Conservation (phyloP, 1,284 basidiomycete genomes). For the Trichosporon coremiiforme region DNA sequence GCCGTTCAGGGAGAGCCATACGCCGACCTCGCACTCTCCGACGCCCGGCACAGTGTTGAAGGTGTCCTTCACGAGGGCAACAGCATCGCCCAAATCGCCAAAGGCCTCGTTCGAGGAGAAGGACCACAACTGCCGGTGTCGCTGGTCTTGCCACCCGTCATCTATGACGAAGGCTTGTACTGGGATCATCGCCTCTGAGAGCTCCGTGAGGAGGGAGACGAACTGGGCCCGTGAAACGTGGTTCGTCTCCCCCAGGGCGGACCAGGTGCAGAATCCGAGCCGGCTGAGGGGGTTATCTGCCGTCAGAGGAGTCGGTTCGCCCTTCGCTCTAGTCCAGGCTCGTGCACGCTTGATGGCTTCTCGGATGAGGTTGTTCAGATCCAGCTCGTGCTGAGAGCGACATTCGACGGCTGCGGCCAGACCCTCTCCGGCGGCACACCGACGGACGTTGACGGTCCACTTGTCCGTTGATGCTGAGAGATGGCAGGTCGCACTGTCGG, state of each 20-base stretch:
- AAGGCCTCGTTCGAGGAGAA: conserved; percentile 23
- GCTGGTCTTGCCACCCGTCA: conserved; percentile 47
- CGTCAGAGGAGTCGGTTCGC: not conserved
- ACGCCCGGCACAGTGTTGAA: not conserved
- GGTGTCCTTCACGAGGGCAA: conserved; percentile 19
- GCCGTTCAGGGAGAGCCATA: conserved; percentile 42
- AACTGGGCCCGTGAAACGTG: conserved; percentile 23
- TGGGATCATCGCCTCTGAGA: conserved; percentile 26
- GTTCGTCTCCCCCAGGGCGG: conserved; percentile 27
- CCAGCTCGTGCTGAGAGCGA: not conserved
- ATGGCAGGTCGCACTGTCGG: conserved; percentile 13
- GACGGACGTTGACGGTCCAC: not conserved
- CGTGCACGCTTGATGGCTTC: conserved; percentile 18
- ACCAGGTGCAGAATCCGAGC: conserved; percentile 33
- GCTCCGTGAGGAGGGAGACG: conserved; percentile 19
- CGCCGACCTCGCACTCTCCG: conserved; percentile 33
- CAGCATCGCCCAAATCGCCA: conserved; percentile 18
- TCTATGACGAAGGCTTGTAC: conserved; percentile 46
- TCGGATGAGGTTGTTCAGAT: conserved; percentile 1
- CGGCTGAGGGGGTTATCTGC: conserved; percentile 22
- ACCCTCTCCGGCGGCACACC: not conserved
- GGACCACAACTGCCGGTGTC: conserved; percentile 25
- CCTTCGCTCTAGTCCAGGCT: not conserved
- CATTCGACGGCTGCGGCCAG: conserved; percentile 10
- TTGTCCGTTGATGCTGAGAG: not conserved